Evolutionary conservation across 257 asterid species (phyloP).

Genomic region (Orobanche coerulescens): DNA sequence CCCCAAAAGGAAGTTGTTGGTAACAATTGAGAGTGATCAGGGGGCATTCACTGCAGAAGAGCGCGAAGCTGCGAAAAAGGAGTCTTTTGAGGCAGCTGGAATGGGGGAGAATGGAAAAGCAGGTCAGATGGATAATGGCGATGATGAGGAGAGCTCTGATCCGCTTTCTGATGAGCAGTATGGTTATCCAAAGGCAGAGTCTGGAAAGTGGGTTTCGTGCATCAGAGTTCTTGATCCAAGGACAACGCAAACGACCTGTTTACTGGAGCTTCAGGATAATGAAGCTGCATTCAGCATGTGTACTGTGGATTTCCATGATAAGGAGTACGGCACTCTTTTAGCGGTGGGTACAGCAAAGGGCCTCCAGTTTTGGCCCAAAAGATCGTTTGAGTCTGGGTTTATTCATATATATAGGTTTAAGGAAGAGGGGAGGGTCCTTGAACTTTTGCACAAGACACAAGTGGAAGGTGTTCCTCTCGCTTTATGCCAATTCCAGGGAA

Average conservation of each 20-base stretch:
- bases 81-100: conserved; percentile 78
- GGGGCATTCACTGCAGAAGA: conserved; percentile 96
- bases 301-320: conserved; percentile 89
- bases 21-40: conserved; percentile 91
- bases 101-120: conserved; percentile 66
- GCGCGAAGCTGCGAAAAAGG: conserved; percentile 88
- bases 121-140: conserved; percentile 80
- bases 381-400: conserved; percentile 75
- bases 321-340: conserved; percentile 89
- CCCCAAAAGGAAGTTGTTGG: conserved; percentile 74
- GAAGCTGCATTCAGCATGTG: conserved; percentile 99
- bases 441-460: conserved; percentile 94
- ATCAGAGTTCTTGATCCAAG: conserved; percentile 93
- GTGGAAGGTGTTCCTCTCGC: conserved; percentile 98
- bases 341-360: conserved; percentile 99
- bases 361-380: conserved; percentile 85
- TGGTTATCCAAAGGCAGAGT: conserved; percentile 94
- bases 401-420: conserved; percentile 90
- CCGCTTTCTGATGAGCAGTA: conserved; percentile 94
- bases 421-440: conserved; percentile 93
- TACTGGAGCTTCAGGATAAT: conserved; percentile 95
- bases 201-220: conserved; percentile 95
- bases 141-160: conserved; percentile 69
- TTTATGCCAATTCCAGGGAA: conserved; percentile 91
- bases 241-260: conserved; percentile 75